Evolutionary conservation across 805 yeast genomes (phyloP), one percentile per base, ranked within the genome.

Genomic region (Metschnikowia santaceciliae): DNA sequence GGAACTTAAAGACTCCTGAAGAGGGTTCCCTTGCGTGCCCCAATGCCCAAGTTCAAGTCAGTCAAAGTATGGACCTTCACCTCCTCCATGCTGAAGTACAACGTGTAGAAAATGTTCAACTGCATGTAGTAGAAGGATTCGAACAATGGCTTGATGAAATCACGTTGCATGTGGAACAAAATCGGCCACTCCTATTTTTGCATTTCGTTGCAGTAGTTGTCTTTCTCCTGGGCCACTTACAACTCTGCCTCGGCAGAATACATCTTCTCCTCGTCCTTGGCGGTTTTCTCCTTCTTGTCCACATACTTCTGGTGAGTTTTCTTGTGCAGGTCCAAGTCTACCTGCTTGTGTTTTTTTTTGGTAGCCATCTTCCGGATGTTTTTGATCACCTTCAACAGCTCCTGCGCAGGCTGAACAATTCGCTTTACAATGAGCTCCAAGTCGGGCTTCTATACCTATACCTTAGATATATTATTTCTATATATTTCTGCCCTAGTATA

Each of bases 61-160:
- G 66, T 94, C 96, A 70, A 94, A 94, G 72, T 94, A 94, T 14
- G 97, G 97, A 94, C 94, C 73, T 92, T 90, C 88, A 92, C 84
- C 65, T 89, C 96, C 71, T 92, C 96, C 89, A 92, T 88, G 61
- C 88, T 81, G 64, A 80, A 86, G 75, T 88, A 91, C 55, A 94
- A 76, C 1, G 97, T 90, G 78, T 94, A 94, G 70, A 91, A 94
- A 51, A 94, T 90, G 74, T 94, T 94, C 75, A 94, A 80, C 75
- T 94, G 99, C 98, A 94, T 94, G 77, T 83, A 94, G 73, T 94
- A 94, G 69, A 94, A 85, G 49, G 95, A 86, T 61, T 92, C 94
- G 72, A 94, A 94, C 61, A 94, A 76, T 17, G 99, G 99, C 64
- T 84, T 86, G 65, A 94, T 91, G 66, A 94, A 90, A 62, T 90